phyloP scores from a whole-genome alignment of 345 rosid genomes.

The Sisymbrium altissimum region DNA sequence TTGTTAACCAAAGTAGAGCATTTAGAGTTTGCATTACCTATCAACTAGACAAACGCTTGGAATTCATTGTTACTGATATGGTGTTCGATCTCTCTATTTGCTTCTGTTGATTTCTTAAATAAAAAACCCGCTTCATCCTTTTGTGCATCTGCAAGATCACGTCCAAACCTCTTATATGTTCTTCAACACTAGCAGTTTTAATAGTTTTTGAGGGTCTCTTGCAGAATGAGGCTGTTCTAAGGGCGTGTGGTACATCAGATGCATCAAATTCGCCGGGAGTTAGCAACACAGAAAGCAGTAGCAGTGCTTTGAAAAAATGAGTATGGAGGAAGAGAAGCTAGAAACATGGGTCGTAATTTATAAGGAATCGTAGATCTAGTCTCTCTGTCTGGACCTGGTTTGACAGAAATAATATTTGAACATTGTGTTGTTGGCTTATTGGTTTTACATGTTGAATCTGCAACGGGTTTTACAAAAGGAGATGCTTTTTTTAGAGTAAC shows the following conservation, averaged over 20 bases:
- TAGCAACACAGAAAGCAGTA: constrained; percentile 19
- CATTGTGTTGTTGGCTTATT: constrained; percentile 5
- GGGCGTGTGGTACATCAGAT: constrained; percentile 53
- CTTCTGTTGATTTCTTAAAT: not conserved
- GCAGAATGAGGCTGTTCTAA: constrained; percentile 74
- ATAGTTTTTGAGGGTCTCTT: constrained; percentile 5
- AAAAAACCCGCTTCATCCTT: too few relatives aligned
- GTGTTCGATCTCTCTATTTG: not conserved
- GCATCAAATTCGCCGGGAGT: constrained; percentile 33
- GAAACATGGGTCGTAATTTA: constrained; percentile 11
- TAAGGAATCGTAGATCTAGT: not conserved
- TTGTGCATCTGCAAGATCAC: not conserved
- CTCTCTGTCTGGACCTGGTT: constrained; percentile 4
- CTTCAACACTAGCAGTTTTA: not conserved
- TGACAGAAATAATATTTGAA: not conserved
- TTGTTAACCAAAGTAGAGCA: not conserved
- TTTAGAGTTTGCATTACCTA: not conserved
- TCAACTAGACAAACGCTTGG: not conserved
- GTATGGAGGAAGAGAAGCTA: constrained; percentile 13
- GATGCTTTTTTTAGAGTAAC: not conserved
- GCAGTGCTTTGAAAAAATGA: constrained; percentile 17
- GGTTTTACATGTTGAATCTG: not conserved
- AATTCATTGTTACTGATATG: not conserved
- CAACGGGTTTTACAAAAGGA: not conserved
- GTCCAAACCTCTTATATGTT: not conserved